phyloP scores from a whole-genome alignment of 2,329 filamentous ascomycete genomes.

The Aphanocladium album region DNA sequence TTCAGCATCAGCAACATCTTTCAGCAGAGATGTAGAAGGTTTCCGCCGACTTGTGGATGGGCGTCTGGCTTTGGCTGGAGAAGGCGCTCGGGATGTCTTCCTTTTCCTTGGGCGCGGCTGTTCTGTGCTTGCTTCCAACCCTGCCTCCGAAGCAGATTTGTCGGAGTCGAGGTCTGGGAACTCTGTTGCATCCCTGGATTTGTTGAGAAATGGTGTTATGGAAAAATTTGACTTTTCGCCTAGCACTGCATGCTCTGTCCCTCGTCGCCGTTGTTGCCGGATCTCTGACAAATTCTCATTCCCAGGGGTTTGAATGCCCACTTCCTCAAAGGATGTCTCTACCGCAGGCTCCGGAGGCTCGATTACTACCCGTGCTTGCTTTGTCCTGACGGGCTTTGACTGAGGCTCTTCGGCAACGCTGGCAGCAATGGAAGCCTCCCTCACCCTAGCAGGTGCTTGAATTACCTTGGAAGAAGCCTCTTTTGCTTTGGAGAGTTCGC shows the following conservation, averaged over 20 bases:
- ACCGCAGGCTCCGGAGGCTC: not conserved
- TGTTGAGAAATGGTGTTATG: conserved; percentile 88
- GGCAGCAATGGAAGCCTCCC: too few relatives aligned
- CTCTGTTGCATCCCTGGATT: conserved; percentile 52
- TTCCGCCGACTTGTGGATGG: not conserved
- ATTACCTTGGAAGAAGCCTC: not conserved
- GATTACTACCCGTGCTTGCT: not conserved
- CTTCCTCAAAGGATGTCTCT: conserved; percentile 30
- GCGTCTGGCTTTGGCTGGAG: not conserved
- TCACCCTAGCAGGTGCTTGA: not conserved
- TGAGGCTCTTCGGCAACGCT: not conserved
- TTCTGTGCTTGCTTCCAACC: not conserved
- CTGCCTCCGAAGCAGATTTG: not conserved
- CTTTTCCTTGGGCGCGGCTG: not conserved
- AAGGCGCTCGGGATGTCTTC: not conserved
- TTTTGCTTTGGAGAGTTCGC: conserved; percentile 26
- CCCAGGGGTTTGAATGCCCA: conserved; percentile 43
- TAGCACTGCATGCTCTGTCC: conserved; percentile 45
- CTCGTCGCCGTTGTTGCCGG: conserved; percentile 50
- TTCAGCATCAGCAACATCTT: not conserved
- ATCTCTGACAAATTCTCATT: conserved; percentile 36
- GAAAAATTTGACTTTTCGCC: conserved; percentile 91
- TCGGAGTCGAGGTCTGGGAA: conserved; percentile 20
- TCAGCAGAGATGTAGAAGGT: not conserved
- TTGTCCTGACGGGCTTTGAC: not conserved